Base-by-base conservation (phyloP, 2,329 filamentous ascomycete species). In the Trichoderma sp. region DNA sequence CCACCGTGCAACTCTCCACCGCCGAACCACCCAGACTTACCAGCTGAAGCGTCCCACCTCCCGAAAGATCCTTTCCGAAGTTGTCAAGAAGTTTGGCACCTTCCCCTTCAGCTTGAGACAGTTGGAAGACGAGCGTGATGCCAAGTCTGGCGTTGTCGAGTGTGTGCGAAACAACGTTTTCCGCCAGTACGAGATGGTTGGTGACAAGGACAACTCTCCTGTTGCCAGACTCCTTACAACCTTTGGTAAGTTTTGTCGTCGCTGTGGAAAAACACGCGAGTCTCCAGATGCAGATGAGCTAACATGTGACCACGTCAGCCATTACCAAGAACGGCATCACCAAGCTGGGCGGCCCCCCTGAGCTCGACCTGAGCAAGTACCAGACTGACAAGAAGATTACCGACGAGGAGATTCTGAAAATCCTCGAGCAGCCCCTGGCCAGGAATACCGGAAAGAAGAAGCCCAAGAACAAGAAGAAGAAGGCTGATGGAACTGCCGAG, bases 51-150 rank as follows among this genome's bases (percentile, higher is more conserved):
- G 96, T 74, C 93, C 93, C 71, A 97, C 93, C 74, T 97, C 95
- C 64, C 90, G 95, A 79, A 93, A 96, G 83, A 91, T 95, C 61
- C 87, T 98, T 65, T 97, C 94, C 58, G 96, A 98, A 84, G 91
- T 97, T 71, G 91, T 96, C 81, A 96, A 95, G 89, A 97, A 95
- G 85, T 99, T 98, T 78, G 94, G 95, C 73, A 93, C 89, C 72
- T 99, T 99, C 87, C 96, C 96, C 76, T 99, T 99, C 89, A 97
- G 93, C 83, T 87, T 98, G 85, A 89, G 96, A 78, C 96, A 99
- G 85, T 88, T 99, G 72, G 95, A 97, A 72, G 95, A 98, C 77
- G 96, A 99, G 88, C 91, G 95, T 78, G 90, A 94, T 73, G 96
- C 93, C 92, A 98, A 91, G 91, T 96, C 83, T 68, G 96, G 96